These are phyloP conservation scores for Thalassiosira exigua DNA, from an alignment of 352 stramenopile species.

Conservation along the genomic window DNA sequence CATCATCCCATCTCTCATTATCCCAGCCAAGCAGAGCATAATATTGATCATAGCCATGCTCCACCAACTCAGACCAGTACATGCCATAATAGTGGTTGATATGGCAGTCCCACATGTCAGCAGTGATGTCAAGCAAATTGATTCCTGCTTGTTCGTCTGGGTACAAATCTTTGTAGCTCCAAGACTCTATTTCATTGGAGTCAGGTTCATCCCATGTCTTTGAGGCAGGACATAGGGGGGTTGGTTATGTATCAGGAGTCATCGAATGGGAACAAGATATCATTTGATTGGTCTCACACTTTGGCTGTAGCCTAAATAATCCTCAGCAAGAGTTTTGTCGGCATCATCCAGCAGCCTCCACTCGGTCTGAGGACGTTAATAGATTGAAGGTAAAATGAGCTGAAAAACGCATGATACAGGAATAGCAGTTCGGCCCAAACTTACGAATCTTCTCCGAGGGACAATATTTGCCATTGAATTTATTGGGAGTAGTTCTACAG, in stretches of 20 bases:
- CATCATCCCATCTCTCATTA: slow-evolving; percentile 26
- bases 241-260: background rate
- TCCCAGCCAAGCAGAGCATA: slow-evolving; percentile 34
- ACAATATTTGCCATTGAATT: slow-evolving; percentile 21
- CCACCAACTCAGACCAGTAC: slow-evolving; percentile 38
- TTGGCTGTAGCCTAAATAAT: slow-evolving; percentile 27
- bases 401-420: background rate
- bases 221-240: too few species aligned
- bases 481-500: slow-evolving; percentile 2
- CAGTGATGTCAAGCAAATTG: slow-evolving; percentile 29
- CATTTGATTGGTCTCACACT: background rate
- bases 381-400: background rate
- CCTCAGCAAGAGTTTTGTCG: slow-evolving; percentile 1
- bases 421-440: background rate
- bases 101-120: slow-evolving; percentile 50
- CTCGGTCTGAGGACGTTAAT: slow-evolving; percentile 13
- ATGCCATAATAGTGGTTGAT: slow-evolving; percentile 55
- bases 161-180: slow-evolving; percentile 19
- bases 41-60: slow-evolving; percentile 12
- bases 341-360: slow-evolving; percentile 20
- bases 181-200: slow-evolving; percentile 20
- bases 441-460: slow-evolving; percentile 26
- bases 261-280: background rate
- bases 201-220: slow-evolving; percentile 34
- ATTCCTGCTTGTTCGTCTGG: slow-evolving; percentile 8